Percentiles rank a stretch among this genome's conserved stretches.
These are phyloP conservation scores for Skeletonema menzelii DNA, from an alignment of 108 stramenopile genomes.

Conservation along the genomic window DNA sequence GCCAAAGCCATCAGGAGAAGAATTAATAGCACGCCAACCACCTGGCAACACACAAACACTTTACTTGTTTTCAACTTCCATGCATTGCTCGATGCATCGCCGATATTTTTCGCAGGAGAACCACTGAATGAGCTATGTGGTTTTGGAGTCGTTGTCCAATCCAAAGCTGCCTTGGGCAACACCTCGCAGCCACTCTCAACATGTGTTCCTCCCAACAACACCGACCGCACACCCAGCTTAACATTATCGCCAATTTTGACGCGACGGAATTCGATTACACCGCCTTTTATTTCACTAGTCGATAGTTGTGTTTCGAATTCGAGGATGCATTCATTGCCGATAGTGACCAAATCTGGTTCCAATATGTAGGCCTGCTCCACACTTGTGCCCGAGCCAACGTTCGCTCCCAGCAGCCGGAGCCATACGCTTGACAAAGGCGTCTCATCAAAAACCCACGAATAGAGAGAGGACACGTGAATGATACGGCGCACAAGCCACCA, in stretches of 20 bases:
- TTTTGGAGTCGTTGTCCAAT: slow-evolving; percentile 6
- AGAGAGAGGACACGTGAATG: slow-evolving; percentile 5
- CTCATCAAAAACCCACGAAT: slow-evolving; percentile 19
- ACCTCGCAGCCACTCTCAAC: slow-evolving; percentile 16
- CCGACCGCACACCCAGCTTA: slow-evolving; percentile 14
- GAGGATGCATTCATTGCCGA: slow-evolving; percentile 7
- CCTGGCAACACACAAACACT: too few relatives aligned
- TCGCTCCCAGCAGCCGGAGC: slow-evolving; percentile 5
- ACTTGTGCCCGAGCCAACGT: not conserved
- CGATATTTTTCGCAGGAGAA: slow-evolving; percentile 12
- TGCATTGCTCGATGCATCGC: not conserved
- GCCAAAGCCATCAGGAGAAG: too few relatives aligned
- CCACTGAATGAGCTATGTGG: slow-evolving; percentile 10
- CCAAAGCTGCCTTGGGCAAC: slow-evolving; percentile 10
- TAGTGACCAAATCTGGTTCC: not conserved
- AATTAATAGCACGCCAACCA: too few relatives aligned
- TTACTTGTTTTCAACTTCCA: too few relatives aligned
- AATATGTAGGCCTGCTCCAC: not conserved
- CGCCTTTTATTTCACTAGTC: slow-evolving; percentile 7
- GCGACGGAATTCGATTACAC: slow-evolving; percentile 10
- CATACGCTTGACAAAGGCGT: slow-evolving; percentile 12
- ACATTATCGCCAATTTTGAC: slow-evolving; percentile 6
- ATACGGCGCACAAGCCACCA: slow-evolving; percentile 17
- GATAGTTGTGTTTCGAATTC: slow-evolving; percentile 16
- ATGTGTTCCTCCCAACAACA: slow-evolving; percentile 13